Percentiles rank a stretch among this genome's conserved stretches.
These are phyloP conservation scores for Tephrocybe rancida DNA, from an alignment of 768 basidiomycete genomes.

Conservation along the genomic window DNA sequence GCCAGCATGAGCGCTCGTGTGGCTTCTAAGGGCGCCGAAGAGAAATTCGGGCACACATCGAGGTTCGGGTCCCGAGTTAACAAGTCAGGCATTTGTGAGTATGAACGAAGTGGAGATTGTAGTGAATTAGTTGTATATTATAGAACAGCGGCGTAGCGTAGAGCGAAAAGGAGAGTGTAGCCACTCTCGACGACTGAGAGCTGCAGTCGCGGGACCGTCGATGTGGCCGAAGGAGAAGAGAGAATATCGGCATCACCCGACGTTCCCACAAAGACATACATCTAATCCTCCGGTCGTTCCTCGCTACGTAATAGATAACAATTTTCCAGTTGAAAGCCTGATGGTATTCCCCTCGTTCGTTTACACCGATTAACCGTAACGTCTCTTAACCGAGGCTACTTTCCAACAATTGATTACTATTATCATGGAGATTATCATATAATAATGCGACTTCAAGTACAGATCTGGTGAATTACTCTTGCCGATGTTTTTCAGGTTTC, in stretches of 20 bases:
- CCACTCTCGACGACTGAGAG: neutral
- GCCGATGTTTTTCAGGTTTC: too few relatives aligned
- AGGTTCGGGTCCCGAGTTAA: neutral
- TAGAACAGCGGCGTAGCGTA: neutral
- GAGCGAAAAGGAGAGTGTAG: neutral
- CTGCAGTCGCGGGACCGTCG: too few relatives aligned
- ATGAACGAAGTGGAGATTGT: neutral
- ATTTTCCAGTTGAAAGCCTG: too few relatives aligned
- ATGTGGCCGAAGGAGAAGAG: neutral
- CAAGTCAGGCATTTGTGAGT: neutral
- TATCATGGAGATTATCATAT: too few relatives aligned
- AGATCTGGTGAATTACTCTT: too few relatives aligned
- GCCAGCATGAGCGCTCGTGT: too few relatives aligned
- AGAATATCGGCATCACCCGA: neutral
- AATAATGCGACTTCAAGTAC: too few relatives aligned
- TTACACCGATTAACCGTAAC: too few relatives aligned
- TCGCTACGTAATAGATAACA: slow-evolving; percentile 1
- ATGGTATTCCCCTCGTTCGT: too few relatives aligned
- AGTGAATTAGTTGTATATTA: neutral
- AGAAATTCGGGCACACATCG: neutral
- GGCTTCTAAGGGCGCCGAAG: too few relatives aligned
- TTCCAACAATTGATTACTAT: too few relatives aligned
- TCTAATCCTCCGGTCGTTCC: slow-evolving; percentile 5
- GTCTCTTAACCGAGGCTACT: too few relatives aligned
- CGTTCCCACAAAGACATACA: neutral